These are phyloP conservation scores for Melanogaster broomeanus DNA, from an alignment of 768 basidiomycete species.

Conservation along the genomic window DNA sequence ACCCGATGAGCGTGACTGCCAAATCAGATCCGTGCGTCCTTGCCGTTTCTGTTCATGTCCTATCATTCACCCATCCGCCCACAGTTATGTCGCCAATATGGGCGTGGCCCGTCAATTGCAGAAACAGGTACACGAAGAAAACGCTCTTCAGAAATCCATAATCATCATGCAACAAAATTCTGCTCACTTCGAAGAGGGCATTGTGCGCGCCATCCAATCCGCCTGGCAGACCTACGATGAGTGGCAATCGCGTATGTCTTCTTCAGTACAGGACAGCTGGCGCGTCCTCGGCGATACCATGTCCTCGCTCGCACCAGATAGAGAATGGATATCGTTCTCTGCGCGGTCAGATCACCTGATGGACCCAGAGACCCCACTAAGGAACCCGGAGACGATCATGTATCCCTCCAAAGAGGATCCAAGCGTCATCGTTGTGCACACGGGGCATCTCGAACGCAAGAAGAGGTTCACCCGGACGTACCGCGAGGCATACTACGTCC, in stretches of 20 bases:
- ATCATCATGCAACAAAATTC: constrained; percentile 98
- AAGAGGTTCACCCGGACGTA: constrained; percentile 90
- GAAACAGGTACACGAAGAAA: constrained; percentile 96
- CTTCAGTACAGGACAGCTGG: constrained; percentile 75
- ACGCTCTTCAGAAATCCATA: constrained; percentile 94
- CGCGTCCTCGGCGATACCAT: constrained; percentile 69
- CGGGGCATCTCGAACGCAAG: constrained; percentile 91
- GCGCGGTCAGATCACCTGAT: constrained; percentile 93
- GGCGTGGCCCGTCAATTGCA: constrained; percentile 78
- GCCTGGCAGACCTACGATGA: constrained; percentile 98
- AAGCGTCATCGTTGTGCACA: constrained; percentile 81
- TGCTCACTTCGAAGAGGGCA: constrained; percentile 95
- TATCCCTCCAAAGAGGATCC: constrained; percentile 95
- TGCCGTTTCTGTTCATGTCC: background rate
- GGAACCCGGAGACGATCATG: constrained; percentile 71
- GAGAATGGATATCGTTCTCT: constrained; percentile 96
- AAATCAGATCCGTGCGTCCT: constrained; percentile 30
- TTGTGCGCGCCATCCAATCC: constrained; percentile 92
- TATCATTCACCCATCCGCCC: background rate
- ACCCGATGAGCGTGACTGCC: constrained; percentile 80
- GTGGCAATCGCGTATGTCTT: constrained; percentile 82
- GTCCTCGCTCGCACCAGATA: constrained; percentile 77
- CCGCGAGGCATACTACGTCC: constrained; percentile 85
- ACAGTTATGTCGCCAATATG: constrained; percentile 66
- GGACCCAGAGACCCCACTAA: constrained; percentile 93